These are phyloP conservation scores for Colletotrichum sublineola DNA, from an alignment of 2,329 filamentous ascomycete species.

Conservation along the genomic window DNA sequence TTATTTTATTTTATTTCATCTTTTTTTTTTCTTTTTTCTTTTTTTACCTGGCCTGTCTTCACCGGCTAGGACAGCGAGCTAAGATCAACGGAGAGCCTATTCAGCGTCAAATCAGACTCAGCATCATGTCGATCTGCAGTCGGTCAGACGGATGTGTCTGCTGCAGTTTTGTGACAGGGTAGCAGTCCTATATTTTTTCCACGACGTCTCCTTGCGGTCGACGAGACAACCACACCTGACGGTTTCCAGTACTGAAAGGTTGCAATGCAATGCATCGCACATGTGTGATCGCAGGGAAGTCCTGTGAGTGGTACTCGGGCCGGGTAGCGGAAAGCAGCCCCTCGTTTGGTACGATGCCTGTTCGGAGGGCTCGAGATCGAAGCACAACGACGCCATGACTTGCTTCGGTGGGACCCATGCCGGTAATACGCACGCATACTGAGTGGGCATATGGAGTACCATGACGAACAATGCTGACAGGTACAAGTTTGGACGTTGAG, in stretches of 20 bases:
- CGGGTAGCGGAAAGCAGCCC: slow-evolving; percentile 30
- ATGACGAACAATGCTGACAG: slow-evolving; percentile 17
- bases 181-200: slow-evolving; percentile 5
- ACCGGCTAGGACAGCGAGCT: not conserved
- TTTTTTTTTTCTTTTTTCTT: not conserved
- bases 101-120: not conserved
- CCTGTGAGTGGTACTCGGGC: slow-evolving; percentile 31
- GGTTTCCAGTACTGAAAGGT: slow-evolving; percentile 7
- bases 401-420: slow-evolving; percentile 23
- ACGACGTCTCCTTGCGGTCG: slow-evolving; percentile 20
- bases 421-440: slow-evolving; percentile 17
- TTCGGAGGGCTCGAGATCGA: slow-evolving; percentile 21
- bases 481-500: slow-evolving; percentile 10
- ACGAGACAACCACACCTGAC: slow-evolving; percentile 24
- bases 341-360: slow-evolving; percentile 15
- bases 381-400: slow-evolving; percentile 7
- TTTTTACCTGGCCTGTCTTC: not conserved
- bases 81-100: not conserved
- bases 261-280: slow-evolving; percentile 9
- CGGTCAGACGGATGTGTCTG: not conserved
- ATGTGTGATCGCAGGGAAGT: slow-evolving; percentile 31
- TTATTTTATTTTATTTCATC: too few species aligned
- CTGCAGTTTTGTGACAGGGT: not conserved
- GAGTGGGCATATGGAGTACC: slow-evolving; percentile 16
- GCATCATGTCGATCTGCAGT: not conserved